Evolutionary conservation across 176 grass and related monocot species (phyloP), one percentile per base, ranked within the genome.

Genomic region (Avena insularis): DNA sequence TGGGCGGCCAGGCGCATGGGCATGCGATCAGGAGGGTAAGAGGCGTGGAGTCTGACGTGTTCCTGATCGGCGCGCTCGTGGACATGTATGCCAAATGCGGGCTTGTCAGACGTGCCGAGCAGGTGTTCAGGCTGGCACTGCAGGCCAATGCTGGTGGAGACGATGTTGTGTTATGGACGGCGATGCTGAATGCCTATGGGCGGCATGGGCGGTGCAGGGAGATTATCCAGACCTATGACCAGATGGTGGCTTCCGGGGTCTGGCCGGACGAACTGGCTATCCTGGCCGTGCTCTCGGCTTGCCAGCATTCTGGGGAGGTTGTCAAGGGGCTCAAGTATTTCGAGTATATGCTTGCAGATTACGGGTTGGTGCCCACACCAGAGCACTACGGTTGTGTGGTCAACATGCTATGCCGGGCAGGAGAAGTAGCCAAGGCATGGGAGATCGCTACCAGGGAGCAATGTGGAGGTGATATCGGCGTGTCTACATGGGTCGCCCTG

Each of bases 41-140:
- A 36, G 48, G 29, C 36, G 31, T 75, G 43, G 87, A 82, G 9
- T 64, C 38, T 14, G 85, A 94, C 17, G 79, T 67, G 70, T 90
- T 94, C 82, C 50, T 92, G 65, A 21, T 40, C 40, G 72, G 85
- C 1, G 82, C 75, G 2, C 55, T 94, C 38, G 51, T 94, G 78
- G 93, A 94, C 49, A 94, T 94, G 92, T 94, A 92, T 11, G 92
- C 87, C 74, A 90, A 92, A 79, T 90, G 92, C 0, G 87, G 92
- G 43, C 87, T 90, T 54, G 79, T 91, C 16, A 48, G 79, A 12
- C 80, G 76, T 4, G 82, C 90, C 3, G 57, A 89, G 38, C 73
- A 29, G 45, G 82, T 92, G 82, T 94, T 94, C 6, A 8, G 57
- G 21, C 62, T 86, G 13, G 81, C 88, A 2, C 75, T 57, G 17